Percentiles rank a stretch among this genome's conserved stretches.
These are phyloP conservation scores for Megacollybia marginata DNA, from an alignment of 768 basidiomycete genomes.

Conservation along the genomic window DNA sequence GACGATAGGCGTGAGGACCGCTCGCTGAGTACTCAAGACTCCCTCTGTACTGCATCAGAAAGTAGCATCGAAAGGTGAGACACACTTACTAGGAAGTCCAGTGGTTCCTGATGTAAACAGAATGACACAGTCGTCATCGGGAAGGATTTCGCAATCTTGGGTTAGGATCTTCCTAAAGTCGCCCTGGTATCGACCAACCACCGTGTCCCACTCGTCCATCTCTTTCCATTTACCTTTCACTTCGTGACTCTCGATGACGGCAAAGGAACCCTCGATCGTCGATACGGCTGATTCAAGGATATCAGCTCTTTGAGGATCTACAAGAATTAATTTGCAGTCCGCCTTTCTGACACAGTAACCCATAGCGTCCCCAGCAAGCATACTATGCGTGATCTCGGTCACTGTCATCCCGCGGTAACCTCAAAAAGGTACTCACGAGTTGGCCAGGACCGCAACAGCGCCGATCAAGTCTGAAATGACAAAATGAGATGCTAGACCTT, in stretches of 20 bases:
- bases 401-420: neutral
- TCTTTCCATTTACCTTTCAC: constrained; percentile 34
- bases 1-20: constrained; percentile 38
- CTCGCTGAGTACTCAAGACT: constrained; percentile 44
- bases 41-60: constrained; percentile 26
- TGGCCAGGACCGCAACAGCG: constrained; percentile 39
- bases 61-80: neutral
- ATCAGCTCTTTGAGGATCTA: constrained; percentile 40
- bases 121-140: constrained; percentile 44
- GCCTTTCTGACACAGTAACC: constrained; percentile 38
- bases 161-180: constrained; percentile 21
- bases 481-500: neutral
- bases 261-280: constrained; percentile 23
- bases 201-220: constrained; percentile 30
- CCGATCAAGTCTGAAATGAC: constrained; percentile 32
- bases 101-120: constrained; percentile 44
- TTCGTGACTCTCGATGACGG: constrained; percentile 33
- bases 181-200: constrained; percentile 19
- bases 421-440: constrained; percentile 26
- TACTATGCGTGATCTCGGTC: constrained; percentile 12
- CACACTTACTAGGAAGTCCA: constrained; percentile 1
- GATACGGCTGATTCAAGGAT: constrained; percentile 20
- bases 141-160: constrained; percentile 24
- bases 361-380: constrained; percentile 34
- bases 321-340: constrained; percentile 32